phyloP scores from a whole-genome alignment of 2,329 filamentous ascomycete genomes.

The Pseudogymnoascus sp. region DNA sequence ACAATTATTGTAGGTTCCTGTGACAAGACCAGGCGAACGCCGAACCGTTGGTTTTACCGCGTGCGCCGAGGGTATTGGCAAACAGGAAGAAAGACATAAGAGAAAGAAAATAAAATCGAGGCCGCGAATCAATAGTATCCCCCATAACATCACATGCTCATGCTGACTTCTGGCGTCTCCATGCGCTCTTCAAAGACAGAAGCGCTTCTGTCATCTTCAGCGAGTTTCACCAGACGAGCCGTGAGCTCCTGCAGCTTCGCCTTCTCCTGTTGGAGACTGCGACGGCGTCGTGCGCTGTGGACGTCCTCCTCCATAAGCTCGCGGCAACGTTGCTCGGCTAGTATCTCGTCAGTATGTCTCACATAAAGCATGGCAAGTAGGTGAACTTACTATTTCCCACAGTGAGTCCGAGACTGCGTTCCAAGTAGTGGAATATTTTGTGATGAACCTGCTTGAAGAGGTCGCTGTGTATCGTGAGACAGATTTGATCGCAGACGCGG shows the following conservation, averaged over 20 bases:
- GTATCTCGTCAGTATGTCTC: not conserved
- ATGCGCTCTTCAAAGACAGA: not conserved
- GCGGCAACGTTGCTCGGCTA: constrained; percentile 12
- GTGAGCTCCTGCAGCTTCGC: constrained; percentile 9
- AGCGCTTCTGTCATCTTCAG: constrained; percentile 2
- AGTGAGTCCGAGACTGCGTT: constrained; percentile 12
- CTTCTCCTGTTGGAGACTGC: constrained; percentile 7
- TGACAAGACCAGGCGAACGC: not conserved
- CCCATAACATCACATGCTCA: not conserved
- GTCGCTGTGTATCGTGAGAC: constrained; percentile 12
- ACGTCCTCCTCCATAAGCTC: constrained; percentile 12
- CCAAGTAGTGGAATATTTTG: constrained; percentile 12
- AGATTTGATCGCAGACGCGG: constrained; percentile 50
- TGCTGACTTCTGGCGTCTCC: not conserved
- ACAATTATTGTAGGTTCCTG: not conserved
- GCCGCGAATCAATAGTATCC: not conserved
- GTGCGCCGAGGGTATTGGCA: not conserved
- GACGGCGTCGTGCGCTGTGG: constrained; percentile 6
- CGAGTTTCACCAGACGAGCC: constrained; percentile 8
- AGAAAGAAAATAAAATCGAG: not conserved
- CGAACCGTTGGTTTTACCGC: not conserved
- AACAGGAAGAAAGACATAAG: not conserved
- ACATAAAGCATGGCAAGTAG: not conserved
- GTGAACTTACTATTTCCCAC: constrained; percentile 11
- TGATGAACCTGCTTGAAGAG: constrained; percentile 12